These are phyloP conservation scores for Nicotiana undulata DNA, from an alignment of 257 asterid genomes.

Conservation along the genomic window DNA sequence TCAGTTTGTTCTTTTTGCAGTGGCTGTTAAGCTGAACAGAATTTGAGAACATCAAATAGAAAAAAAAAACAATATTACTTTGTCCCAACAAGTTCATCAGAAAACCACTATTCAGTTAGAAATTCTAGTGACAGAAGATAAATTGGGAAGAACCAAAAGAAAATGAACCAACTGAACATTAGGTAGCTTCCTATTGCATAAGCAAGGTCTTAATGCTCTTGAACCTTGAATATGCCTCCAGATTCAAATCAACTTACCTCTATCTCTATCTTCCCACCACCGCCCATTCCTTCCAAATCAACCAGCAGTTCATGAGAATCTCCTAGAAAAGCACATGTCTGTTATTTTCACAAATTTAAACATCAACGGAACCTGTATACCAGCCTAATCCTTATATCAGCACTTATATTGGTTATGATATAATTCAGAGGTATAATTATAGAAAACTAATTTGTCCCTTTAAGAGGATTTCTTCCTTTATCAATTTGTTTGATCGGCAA, in stretches of 20 bases:
- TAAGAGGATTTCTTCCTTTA: not conserved
- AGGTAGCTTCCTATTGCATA: not conserved
- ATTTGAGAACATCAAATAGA: not conserved
- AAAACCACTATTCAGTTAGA: not conserved
- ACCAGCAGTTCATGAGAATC: conserved; percentile 63
- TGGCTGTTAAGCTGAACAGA: not conserved
- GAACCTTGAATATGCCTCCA: not conserved
- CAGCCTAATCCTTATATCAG: not conserved
- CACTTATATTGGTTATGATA: not conserved
- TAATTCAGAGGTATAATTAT: not conserved
- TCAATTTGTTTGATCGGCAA: not conserved
- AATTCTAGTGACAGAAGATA: not conserved
- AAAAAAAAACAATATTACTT: not conserved
- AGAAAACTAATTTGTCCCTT: not conserved
- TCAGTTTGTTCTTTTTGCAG: not conserved
- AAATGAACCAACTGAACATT: not conserved
- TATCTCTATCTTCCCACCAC: conserved; percentile 90
- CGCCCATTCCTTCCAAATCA: conserved; percentile 98
- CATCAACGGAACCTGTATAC: not conserved
- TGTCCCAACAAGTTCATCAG: not conserved
- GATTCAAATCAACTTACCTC: conserved; percentile 52
- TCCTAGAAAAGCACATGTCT: conserved; percentile 45
- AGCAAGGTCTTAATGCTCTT: not conserved
- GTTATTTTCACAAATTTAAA: conserved; percentile 9
- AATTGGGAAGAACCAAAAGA: not conserved